A percentile compares a stretch with the other conserved stretches of the same genome.
Conservation (phyloP, 495 filamentous ascomycete species). For the Penicillium odoratum region DNA sequence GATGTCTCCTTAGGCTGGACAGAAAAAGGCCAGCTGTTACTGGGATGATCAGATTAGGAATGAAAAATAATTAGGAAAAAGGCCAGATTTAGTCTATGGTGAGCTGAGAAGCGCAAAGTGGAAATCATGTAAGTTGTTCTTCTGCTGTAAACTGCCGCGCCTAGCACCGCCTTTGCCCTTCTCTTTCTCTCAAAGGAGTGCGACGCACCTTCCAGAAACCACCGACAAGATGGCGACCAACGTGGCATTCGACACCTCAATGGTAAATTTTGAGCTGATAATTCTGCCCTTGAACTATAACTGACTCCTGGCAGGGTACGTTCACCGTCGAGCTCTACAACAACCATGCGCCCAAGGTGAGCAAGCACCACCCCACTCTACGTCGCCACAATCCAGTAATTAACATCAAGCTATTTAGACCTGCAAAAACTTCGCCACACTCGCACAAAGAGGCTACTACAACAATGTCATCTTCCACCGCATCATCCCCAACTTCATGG, state of each 20-base stretch:
- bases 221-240: slow-evolving; percentile 67
- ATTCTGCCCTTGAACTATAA: neutral
- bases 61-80: neutral
- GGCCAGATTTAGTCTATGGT: slow-evolving; percentile 17
- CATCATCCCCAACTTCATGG: slow-evolving; percentile 95
- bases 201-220: neutral
- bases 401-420: slow-evolving; percentile 51
- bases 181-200: slow-evolving; percentile 3
- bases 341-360: slow-evolving; percentile 69
- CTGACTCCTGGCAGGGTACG: slow-evolving; percentile 58
- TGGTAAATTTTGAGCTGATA: slow-evolving; percentile 51
- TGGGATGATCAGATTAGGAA: neutral
- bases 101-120: neutral
- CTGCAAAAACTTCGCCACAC: slow-evolving; percentile 83
- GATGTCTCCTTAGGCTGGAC: neutral
- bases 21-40: neutral
- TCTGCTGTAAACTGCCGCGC: slow-evolving; percentile 18
- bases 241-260: slow-evolving; percentile 75
- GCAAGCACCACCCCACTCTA: slow-evolving; percentile 4
- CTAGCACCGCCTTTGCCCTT: slow-evolving; percentile 9
- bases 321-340: slow-evolving; percentile 90
- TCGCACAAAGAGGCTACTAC: slow-evolving; percentile 83
- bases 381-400: neutral
- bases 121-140: slow-evolving; percentile 20
- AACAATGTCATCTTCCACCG: slow-evolving; percentile 84